Evolutionary conservation across 139 green algal genomes (phyloP).

Genomic region (Micractinium conductrix): DNA sequence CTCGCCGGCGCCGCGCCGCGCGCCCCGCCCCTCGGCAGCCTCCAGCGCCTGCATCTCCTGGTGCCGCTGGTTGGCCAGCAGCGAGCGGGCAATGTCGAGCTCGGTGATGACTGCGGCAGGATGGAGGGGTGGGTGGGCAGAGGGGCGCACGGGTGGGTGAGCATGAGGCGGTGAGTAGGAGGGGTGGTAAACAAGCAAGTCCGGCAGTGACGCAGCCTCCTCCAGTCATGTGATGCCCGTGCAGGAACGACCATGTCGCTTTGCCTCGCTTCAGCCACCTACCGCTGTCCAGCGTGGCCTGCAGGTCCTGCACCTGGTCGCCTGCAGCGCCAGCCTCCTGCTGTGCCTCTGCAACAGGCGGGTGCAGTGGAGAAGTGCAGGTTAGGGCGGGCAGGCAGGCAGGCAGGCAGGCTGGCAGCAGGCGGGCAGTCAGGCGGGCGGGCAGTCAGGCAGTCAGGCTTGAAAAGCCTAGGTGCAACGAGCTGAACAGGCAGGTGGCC

Average conservation of each 20-base stretch:
- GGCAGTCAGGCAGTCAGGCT: not conserved
- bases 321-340: not conserved
- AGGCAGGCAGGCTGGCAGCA: too few relatives aligned
- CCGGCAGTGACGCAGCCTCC: too few relatives aligned
- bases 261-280: not conserved
- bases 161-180: not conserved
- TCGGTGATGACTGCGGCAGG: slow-evolving; percentile 28
- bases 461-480: not conserved
- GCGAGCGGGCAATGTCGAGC: slow-evolving; percentile 26
- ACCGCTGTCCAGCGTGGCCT: slow-evolving; percentile 20
- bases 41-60: slow-evolving; percentile 18
- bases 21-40: too few relatives aligned
- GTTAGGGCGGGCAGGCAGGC: not conserved
- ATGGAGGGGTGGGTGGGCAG: not conserved
- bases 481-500: too few relatives aligned
- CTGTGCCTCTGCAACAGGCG: slow-evolving; percentile 16
- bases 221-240: not conserved
- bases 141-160: not conserved
- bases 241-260: too few relatives aligned
- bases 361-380: too few relatives aligned
- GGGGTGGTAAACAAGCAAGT: not conserved
- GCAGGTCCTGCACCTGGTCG: slow-evolving; percentile 29
- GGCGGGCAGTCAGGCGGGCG: not conserved
- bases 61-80: slow-evolving; percentile 19
- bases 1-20: not conserved